A percentile compares a stretch with the other conserved stretches of the same genome.
These are phyloP conservation scores for Alnus rubra DNA, from an alignment of 306 rosid species.

Conservation along the genomic window DNA sequence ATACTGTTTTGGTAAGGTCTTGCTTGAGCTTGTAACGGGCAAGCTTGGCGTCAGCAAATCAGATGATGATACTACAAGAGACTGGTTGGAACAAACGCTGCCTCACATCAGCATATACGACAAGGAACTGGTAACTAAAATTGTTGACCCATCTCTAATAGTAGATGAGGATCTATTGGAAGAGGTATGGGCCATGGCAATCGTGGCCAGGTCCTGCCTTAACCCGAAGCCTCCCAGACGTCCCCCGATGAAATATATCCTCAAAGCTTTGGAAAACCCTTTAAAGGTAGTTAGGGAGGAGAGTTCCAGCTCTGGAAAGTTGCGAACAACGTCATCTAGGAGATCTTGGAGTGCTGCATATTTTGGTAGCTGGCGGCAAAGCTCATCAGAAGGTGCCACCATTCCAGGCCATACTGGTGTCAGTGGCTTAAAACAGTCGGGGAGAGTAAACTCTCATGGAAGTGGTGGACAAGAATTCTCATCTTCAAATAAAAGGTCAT, in stretches of 20 bases:
- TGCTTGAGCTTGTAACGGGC: slow-evolving; percentile 90
- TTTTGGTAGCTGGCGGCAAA: slow-evolving; percentile 90
- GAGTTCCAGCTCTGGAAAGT: slow-evolving; percentile 61
- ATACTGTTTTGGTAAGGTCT: slow-evolving; percentile 82
- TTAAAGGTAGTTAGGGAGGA: slow-evolving; percentile 86
- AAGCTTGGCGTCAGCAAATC: slow-evolving; percentile 67
- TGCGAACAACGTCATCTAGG: slow-evolving; percentile 83
- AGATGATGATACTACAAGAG: slow-evolving; percentile 65
- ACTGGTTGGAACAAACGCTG: slow-evolving; percentile 70
- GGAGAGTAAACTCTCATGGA: slow-evolving; percentile 66
- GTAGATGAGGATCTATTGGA: slow-evolving; percentile 87
- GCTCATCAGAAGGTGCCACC: slow-evolving; percentile 67
- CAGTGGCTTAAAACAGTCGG: slow-evolving; percentile 59
- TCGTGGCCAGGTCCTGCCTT: slow-evolving; percentile 91
- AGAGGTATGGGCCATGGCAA: slow-evolving; percentile 96
- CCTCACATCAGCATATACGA: slow-evolving; percentile 62
- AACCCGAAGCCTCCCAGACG: slow-evolving; percentile 80
- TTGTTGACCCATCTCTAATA: slow-evolving; percentile 77
- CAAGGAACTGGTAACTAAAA: slow-evolving; percentile 64
- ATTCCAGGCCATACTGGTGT: slow-evolving; percentile 31
- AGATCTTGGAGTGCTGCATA: slow-evolving; percentile 81
- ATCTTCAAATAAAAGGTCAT: slow-evolving; percentile 72
- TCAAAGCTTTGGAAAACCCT: slow-evolving; percentile 95
- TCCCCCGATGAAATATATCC: slow-evolving; percentile 83
- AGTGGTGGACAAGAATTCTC: slow-evolving; percentile 74